Percentiles rank a stretch among this genome's conserved stretches.
These are phyloP conservation scores for Fusarium musae DNA, from an alignment of 2,329 filamentous ascomycete genomes.

Conservation along the genomic window DNA sequence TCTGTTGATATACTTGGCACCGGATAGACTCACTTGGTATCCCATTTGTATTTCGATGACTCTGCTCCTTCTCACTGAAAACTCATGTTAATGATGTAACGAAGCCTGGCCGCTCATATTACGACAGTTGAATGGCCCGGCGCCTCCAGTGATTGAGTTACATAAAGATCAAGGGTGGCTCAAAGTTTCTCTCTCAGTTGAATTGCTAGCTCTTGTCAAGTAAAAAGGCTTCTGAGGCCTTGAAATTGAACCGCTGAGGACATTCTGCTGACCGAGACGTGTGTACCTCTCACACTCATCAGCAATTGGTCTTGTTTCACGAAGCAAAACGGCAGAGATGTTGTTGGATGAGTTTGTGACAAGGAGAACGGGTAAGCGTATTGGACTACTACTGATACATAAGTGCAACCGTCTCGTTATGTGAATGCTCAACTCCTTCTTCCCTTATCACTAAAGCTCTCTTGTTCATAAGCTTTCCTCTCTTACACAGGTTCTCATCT, in stretches of 20 bases:
- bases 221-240: not conserved
- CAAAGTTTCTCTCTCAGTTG: not conserved
- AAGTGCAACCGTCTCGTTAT: not conserved
- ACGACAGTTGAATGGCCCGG: too few species aligned
- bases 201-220: not conserved
- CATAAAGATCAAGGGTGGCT: not conserved
- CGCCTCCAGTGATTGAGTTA: not conserved
- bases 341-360: not conserved
- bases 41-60: fast-evolving
- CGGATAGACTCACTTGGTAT: not conserved
- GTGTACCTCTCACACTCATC: not conserved
- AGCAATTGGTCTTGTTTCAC: not conserved
- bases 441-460: not conserved
- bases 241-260: not conserved
- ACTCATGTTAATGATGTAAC: not conserved
- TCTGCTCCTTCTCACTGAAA: not conserved
- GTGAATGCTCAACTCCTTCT: not conserved
- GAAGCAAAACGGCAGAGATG: not conserved
- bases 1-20: not conserved
- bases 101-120: not conserved
- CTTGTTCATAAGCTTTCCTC: not conserved
- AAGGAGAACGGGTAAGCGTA: not conserved
- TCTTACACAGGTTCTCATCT: not conserved
- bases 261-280: not conserved
- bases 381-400: not conserved